Percentiles rank a stretch among this genome's conserved stretches.
Evolutionary conservation across 441 rosid species (phyloP).

Genomic region (Gossypium davidsonii): DNA sequence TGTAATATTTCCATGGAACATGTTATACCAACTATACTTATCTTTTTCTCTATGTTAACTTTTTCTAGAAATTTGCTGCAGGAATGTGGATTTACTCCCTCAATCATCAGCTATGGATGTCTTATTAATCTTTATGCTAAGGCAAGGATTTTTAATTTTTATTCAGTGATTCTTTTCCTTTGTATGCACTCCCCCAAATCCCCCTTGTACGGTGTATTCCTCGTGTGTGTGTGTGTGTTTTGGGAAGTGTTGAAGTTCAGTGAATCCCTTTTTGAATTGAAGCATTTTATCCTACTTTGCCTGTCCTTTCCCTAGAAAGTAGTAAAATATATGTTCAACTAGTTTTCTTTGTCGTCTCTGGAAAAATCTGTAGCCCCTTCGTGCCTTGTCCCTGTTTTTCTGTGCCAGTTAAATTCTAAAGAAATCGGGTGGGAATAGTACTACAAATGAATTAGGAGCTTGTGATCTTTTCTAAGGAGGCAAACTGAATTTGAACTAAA

Average conservation of each 20-base stretch:
- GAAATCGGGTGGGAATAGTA: neutral
- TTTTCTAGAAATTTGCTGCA: slow-evolving; percentile 21
- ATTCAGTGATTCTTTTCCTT: neutral
- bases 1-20: neutral
- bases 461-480: neutral
- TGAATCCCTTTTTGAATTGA: neutral
- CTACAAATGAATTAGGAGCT: neutral
- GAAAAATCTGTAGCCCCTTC: neutral
- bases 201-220: neutral
- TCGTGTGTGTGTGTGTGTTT: neutral
- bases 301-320: neutral
- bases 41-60: neutral
- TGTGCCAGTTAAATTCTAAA: neutral
- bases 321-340: neutral
- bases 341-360: neutral
- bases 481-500: neutral
- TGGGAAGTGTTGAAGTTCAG: neutral
- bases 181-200: neutral
- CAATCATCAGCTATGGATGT: slow-evolving; percentile 86
- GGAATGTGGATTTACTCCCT: slow-evolving; percentile 90
- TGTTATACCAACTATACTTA: neutral
- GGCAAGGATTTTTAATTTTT: slow-evolving; percentile 33
- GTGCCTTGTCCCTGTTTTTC: neutral
- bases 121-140: slow-evolving; percentile 74
- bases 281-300: neutral